These are phyloP conservation scores for Rhynchospora breviuscula DNA, from an alignment of 176 grass and related monocot genomes.

Conservation along the genomic window DNA sequence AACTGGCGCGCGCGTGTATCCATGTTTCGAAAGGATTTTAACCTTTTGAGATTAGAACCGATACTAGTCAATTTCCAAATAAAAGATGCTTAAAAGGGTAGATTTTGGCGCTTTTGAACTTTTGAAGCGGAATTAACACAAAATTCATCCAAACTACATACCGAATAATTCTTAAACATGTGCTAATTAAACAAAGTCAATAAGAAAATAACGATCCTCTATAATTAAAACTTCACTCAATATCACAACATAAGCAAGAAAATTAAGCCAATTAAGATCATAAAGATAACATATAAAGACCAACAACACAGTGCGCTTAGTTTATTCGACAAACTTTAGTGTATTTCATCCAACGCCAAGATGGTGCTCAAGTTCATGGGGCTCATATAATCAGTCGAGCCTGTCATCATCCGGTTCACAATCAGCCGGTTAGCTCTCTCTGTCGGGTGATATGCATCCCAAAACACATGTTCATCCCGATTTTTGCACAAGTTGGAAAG, in stretches of 20 bases:
- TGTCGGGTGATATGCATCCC: constrained; percentile 81
- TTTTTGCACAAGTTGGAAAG: constrained; percentile 75
- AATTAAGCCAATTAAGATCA: neutral
- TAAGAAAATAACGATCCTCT: neutral
- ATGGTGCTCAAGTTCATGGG: constrained; percentile 98
- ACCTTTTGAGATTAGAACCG: too few relatives aligned
- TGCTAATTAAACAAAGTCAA: neutral
- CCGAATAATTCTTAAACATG: neutral
- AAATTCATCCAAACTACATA: neutral
- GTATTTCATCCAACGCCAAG: constrained; percentile 58
- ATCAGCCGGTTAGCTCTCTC: constrained; percentile 89
- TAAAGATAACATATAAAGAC: neutral
- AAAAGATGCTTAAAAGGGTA: too few relatives aligned
- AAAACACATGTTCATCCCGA: constrained; percentile 67
- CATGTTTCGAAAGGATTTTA: too few relatives aligned
- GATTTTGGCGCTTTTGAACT: neutral
- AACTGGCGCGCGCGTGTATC: too few relatives aligned
- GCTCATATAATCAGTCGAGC: constrained; percentile 68
- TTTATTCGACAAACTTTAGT: neutral
- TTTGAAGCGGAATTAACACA: neutral
- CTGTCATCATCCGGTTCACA: constrained; percentile 71
- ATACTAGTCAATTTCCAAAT: too few relatives aligned
- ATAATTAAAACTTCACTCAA: neutral
- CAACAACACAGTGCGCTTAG: neutral
- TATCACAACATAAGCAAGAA: neutral